Percentiles rank a stretch among this genome's conserved stretches.
These are phyloP conservation scores for Zygosaccharomyces pseudorouxii DNA, from an alignment of 805 yeast genomes.

Conservation along the genomic window DNA sequence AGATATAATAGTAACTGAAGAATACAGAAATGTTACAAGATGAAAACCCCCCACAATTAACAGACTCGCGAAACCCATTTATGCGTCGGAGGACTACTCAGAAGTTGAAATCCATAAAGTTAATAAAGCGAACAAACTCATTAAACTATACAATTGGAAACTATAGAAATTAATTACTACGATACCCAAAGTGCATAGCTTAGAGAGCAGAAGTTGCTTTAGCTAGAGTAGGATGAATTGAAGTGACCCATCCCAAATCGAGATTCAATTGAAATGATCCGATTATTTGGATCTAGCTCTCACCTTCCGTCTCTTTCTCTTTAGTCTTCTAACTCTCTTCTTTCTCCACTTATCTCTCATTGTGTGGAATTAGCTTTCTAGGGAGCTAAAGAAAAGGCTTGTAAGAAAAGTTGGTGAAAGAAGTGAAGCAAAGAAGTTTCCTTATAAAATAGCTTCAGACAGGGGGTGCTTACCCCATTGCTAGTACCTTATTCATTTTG, in stretches of 20 bases:
- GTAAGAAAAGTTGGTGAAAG: slow-evolving; percentile 3
- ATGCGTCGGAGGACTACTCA: too few species aligned
- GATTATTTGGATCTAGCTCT: slow-evolving; percentile 99
- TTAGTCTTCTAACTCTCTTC: slow-evolving; percentile 99
- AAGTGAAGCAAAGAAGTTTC: slow-evolving; percentile 5
- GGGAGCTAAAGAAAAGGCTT: slow-evolving; percentile 1
- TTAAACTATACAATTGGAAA: slow-evolving; percentile 7
- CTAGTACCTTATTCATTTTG: neutral
- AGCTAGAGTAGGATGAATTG: neutral
- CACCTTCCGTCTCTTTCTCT: slow-evolving; percentile 99
- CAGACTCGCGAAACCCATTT: too few species aligned
- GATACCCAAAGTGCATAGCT: neutral
- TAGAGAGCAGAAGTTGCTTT: neutral
- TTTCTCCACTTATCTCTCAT: slow-evolving; percentile 99
- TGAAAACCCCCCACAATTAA: neutral
- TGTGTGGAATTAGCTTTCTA: slow-evolving; percentile 31
- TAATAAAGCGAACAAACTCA: slow-evolving; percentile 7
- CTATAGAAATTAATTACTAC: slow-evolving; percentile 1
- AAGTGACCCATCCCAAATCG: neutral
- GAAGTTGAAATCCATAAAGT: too few species aligned
- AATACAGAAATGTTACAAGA: neutral
- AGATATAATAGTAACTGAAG: slow-evolving; percentile 1
- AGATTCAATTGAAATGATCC: slow-evolving; percentile 28
- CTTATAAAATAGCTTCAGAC: slow-evolving; percentile 8
- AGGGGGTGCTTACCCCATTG: neutral